Evolutionary conservation across 1,284 basidiomycete species (phyloP).

Genomic region (Violaceomyces palustris): DNA sequence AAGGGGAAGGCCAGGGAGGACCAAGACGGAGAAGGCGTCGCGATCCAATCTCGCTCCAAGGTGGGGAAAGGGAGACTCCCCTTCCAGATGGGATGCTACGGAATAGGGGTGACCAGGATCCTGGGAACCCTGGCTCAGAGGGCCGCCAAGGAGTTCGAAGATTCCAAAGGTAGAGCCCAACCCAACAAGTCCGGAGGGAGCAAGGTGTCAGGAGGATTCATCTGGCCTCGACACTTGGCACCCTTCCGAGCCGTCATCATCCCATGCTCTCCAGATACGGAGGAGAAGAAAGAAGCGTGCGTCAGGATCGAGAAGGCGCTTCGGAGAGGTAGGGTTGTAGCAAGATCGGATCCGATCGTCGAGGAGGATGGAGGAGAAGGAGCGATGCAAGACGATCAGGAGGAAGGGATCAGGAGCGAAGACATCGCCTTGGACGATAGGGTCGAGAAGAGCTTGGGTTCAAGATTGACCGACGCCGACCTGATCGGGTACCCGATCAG

Average conservation of each 20-base stretch:
- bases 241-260: constrained; percentile 34
- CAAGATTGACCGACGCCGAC: constrained; percentile 50
- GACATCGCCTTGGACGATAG: constrained; percentile 51
- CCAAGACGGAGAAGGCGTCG: too few relatives aligned
- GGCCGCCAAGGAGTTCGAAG: constrained; percentile 5
- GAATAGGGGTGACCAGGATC: constrained; percentile 52
- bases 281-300: too few relatives aligned
- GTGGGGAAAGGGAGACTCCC: constrained; percentile 17
- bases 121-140: constrained; percentile 49
- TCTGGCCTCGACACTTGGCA: constrained; percentile 44
- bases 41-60: too few relatives aligned
- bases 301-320: too few relatives aligned
- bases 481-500: constrained; percentile 46
- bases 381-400: too few relatives aligned
- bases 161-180: too few relatives aligned
- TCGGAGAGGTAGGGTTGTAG: too few relatives aligned
- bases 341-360: too few relatives aligned
- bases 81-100: constrained; percentile 54
- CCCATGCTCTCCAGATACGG: too few relatives aligned
- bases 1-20: not conserved
- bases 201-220: constrained; percentile 22
- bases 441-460: constrained; percentile 27
- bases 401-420: too few relatives aligned
- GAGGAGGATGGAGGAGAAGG: too few relatives aligned
- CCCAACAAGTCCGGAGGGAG: not conserved